Percentiles rank a stretch among this genome's conserved stretches.
These are phyloP conservation scores for Coniochaeta pulveracea DNA, from an alignment of 2,329 filamentous ascomycete genomes.

Conservation along the genomic window DNA sequence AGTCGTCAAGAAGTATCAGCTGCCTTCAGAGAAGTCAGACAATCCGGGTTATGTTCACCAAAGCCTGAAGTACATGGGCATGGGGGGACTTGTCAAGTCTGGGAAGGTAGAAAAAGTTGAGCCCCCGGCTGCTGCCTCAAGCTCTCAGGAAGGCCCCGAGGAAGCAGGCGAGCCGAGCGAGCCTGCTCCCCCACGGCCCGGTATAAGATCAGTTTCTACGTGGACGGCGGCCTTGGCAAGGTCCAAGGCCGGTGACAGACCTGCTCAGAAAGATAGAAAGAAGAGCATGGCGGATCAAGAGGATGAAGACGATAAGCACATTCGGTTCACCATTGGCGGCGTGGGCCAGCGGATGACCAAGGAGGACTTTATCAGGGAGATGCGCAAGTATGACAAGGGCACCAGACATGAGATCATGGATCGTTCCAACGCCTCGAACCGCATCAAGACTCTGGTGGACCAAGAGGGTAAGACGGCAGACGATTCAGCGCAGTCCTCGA, in stretches of 20 bases:
- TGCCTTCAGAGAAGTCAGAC: slow-evolving; percentile 43
- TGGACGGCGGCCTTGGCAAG: slow-evolving; percentile 24
- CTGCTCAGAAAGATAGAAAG: slow-evolving; percentile 19
- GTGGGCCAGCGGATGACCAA: slow-evolving; percentile 69
- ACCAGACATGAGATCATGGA: slow-evolving; percentile 44
- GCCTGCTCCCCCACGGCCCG: slow-evolving; percentile 5
- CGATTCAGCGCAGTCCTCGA: slow-evolving; percentile 4
- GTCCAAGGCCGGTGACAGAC: slow-evolving; percentile 17
- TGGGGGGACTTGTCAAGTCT: slow-evolving; percentile 31
- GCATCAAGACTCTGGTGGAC: slow-evolving; percentile 37
- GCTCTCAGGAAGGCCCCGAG: too few species aligned
- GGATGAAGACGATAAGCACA: slow-evolving; percentile 56
- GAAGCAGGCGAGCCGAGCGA: slow-evolving; percentile 26
- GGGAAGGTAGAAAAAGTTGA: slow-evolving; percentile 24
- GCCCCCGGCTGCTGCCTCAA: slow-evolving; percentile 15
- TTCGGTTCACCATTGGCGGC: slow-evolving; percentile 66
- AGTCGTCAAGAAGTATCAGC: slow-evolving; percentile 74
- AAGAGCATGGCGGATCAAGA: slow-evolving; percentile 31
- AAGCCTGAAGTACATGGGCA: slow-evolving; percentile 42
- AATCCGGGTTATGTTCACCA: slow-evolving; percentile 28
- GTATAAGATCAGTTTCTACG: slow-evolving; percentile 31
- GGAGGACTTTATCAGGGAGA: slow-evolving; percentile 65
- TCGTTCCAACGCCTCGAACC: slow-evolving; percentile 33
- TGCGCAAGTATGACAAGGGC: slow-evolving; percentile 60
- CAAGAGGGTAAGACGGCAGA: slow-evolving; percentile 17